phyloP scores from a whole-genome alignment of 2,329 filamentous ascomycete genomes.

The Monilinia polystroma region DNA sequence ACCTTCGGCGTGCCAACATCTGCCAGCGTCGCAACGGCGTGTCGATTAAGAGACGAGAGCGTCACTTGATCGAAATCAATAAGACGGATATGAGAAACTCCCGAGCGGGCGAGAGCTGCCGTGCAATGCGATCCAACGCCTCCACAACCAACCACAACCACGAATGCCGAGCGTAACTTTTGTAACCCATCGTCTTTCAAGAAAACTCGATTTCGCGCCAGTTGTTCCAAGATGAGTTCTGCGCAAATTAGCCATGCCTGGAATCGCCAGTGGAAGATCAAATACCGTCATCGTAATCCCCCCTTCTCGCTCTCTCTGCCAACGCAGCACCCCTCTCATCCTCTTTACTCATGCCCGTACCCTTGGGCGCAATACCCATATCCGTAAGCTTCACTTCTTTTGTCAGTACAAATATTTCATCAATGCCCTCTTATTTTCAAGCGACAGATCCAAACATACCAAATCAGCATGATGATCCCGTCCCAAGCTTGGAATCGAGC shows the following conservation, averaged over 20 bases:
- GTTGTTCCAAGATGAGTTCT: conserved; percentile 90
- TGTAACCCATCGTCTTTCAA: conserved; percentile 77
- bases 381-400: conserved; percentile 49
- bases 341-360: conserved; percentile 51
- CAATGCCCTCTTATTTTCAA: background rate
- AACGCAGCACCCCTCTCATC: conserved; percentile 59
- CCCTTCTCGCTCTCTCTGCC: conserved; percentile 58
- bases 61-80: conserved; percentile 98
- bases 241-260: conserved; percentile 23
- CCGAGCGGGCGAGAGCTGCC: conserved; percentile 82
- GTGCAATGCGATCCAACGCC: conserved; percentile 93
- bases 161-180: conserved; percentile 76
- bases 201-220: conserved; percentile 90
- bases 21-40: conserved; percentile 88
- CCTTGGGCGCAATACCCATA: conserved; percentile 44
- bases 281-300: conserved; percentile 59
- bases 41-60: conserved; percentile 89
- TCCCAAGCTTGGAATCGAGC: conserved; percentile 53
- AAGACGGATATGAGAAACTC: conserved; percentile 81
- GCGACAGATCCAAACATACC: conserved; percentile 37
- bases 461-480: conserved; percentile 41
- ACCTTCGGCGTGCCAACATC: conserved; percentile 95
- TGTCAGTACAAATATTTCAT: conserved; percentile 40
- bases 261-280: background rate
- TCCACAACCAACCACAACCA: conserved; percentile 89